phyloP scores from a whole-genome alignment of 2,329 filamentous ascomycete genomes.

The Verticillium isaacii region DNA sequence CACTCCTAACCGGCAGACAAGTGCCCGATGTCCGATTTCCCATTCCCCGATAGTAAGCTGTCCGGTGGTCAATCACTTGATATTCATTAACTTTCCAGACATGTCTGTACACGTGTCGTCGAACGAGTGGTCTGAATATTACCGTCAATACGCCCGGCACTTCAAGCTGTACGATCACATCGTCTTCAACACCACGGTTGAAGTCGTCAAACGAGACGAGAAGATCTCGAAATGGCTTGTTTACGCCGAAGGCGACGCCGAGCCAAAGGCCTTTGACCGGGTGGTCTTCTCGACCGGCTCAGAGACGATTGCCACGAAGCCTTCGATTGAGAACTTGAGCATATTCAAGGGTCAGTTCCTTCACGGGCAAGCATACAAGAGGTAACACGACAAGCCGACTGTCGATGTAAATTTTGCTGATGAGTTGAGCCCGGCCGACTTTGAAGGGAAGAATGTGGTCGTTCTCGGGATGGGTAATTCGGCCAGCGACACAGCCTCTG shows the following conservation, averaged over 20 bases:
- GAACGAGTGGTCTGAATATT: constrained; percentile 12
- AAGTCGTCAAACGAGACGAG: constrained; percentile 9
- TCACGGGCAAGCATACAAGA: constrained; percentile 19
- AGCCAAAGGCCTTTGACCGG: constrained; percentile 16
- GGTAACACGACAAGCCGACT: constrained; percentile 3
- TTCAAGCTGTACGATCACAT: constrained; percentile 14
- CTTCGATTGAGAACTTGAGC: constrained; percentile 14
- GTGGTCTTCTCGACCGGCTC: constrained; percentile 17
- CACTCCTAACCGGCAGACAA: background rate
- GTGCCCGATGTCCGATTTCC: constrained; percentile 18
- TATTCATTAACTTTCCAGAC: background rate
- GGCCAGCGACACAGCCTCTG: constrained; percentile 17
- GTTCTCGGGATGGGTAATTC: constrained; percentile 22
- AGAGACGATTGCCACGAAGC: constrained; percentile 11
- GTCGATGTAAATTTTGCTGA: background rate
- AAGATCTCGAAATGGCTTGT: constrained; percentile 14
- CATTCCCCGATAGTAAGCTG: constrained; percentile 16
- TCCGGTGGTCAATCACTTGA: too few species aligned
- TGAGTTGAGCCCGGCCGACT: constrained; percentile 10
- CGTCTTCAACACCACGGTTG: constrained; percentile 10
- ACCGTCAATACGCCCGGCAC: constrained; percentile 15
- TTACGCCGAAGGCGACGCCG: constrained; percentile 5
- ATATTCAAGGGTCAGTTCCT: constrained; percentile 15
- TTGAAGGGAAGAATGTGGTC: constrained; percentile 16
- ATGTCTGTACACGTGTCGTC: background rate